phyloP scores from a whole-genome alignment of 768 basidiomycete genomes.

The Leucosporidium yakuticum region DNA sequence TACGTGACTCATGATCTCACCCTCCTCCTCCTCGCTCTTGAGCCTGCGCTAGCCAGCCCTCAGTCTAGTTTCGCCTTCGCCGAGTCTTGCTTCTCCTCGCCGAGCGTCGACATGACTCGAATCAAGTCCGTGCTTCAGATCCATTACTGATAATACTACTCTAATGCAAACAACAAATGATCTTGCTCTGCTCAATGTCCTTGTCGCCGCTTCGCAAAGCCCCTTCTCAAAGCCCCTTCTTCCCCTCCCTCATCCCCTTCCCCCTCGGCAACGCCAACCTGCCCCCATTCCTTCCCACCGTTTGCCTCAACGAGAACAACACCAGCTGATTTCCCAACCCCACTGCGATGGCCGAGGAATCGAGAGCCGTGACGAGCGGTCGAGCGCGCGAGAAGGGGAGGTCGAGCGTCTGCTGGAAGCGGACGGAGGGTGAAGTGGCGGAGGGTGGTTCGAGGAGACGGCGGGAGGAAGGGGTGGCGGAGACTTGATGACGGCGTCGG shows the following conservation, averaged over 20 bases:
- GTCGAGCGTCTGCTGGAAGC: background rate
- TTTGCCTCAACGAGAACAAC: background rate
- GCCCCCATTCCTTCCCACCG: background rate
- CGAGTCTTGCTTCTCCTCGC: no score
- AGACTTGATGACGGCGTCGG: background rate
- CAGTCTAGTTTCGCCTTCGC: no score
- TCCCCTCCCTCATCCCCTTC: background rate
- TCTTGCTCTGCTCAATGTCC: no score
- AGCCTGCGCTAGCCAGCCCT: no score
- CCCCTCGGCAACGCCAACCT: background rate
- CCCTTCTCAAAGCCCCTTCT: no score
- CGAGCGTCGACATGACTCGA: no score
- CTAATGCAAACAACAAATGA: no score
- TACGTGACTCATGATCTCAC: no score
- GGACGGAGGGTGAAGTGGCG: background rate
- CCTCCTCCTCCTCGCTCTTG: no score
- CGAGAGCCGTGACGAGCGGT: slow-evolving; percentile 7
- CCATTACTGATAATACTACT: no score
- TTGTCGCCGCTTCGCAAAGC: no score
- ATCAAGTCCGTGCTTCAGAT: no score
- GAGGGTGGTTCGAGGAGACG: background rate
- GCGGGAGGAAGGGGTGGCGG: background rate
- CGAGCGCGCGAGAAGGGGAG: slow-evolving; percentile 30
- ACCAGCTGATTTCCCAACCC: slow-evolving; percentile 23
- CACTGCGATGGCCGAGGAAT: background rate